Conservation (phyloP, 2,329 filamentous ascomycete species). For the Exserohilum rostratum region DNA sequence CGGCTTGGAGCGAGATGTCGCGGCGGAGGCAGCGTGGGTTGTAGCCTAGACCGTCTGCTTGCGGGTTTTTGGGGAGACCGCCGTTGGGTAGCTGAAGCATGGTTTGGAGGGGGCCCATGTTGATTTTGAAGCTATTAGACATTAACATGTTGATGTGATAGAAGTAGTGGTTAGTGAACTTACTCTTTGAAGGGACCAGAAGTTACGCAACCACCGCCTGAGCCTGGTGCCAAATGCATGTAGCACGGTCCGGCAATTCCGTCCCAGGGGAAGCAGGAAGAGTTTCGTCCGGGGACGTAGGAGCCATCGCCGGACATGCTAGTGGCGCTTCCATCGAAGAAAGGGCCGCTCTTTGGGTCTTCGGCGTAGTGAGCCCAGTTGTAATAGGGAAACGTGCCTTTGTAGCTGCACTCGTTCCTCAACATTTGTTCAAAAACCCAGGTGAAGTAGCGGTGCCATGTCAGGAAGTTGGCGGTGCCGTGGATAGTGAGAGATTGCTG, state of each 20-base stretch:
- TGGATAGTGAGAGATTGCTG: conserved; percentile 39
- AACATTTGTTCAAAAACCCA: conserved; percentile 51
- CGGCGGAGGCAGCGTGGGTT: conserved; percentile 49
- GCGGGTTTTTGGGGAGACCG: conserved; percentile 34
- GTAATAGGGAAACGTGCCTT: conserved; percentile 54
- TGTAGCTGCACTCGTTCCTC: conserved; percentile 50
- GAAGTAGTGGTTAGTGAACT: not conserved
- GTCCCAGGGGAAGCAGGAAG: conserved; percentile 28
- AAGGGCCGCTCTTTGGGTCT: conserved; percentile 54
- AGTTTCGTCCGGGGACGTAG: conserved; percentile 33
- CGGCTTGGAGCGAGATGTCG: conserved; percentile 39
- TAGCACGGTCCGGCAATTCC: conserved; percentile 1
- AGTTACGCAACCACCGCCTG: conserved; percentile 61
- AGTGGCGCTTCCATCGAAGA: conserved; percentile 62
- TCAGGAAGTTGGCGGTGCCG: conserved; percentile 38
- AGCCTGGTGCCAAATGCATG: conserved; percentile 42
- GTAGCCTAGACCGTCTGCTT: conserved; percentile 32
- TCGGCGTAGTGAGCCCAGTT: conserved; percentile 58
- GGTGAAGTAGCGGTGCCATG: conserved; percentile 52
- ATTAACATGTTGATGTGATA: not conserved
- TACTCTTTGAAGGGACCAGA: conserved; percentile 59
- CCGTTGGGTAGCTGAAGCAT: conserved; percentile 33
- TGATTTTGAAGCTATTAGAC: conserved; percentile 39
- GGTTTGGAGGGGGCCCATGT: conserved; percentile 56
- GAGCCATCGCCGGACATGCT: conserved; percentile 55